Base-by-base conservation (phyloP, 1,284 basidiomycete genomes). In the Pascua guehoae region DNA sequence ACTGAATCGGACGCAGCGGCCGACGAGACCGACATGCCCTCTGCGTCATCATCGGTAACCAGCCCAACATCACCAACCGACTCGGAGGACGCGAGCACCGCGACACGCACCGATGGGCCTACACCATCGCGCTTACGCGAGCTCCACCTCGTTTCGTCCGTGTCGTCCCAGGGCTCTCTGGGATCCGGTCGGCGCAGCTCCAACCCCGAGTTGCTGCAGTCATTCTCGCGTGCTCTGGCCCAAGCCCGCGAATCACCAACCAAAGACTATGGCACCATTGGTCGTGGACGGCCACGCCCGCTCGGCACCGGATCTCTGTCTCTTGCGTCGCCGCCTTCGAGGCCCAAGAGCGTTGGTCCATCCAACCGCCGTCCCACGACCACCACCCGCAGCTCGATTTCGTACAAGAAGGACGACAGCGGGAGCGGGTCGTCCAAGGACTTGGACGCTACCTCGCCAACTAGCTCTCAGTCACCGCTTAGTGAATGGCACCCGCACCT, bases 331-430 rank as follows among this genome's bases (percentile, higher is more conserved):
- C 24, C 24, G 24, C 24, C 24, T 32, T 32, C 24, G 24, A 32
- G 7, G 7, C 24, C 24, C 24, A 32, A 32, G 24, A 32, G 24
- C 24, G 24, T 32, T 32, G 24, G 24, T 32, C 24, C 24, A 32
- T 32, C 24, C 24, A 32, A 32, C 14, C 49, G 50, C 12, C 44
- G 54, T 5, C 47, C 51, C 4, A 51, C 52, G 2, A 12, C 50
- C 54, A 54, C 62, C 2, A 54, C 65, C 3, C 58, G 66, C 39
- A 72, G 72, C 54, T 71, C 69, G 0, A 74, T 75, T 52, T 71
- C 70, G 17, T 75, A 75, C 56, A 69, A 65, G 56, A 72, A 66
- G 54, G 70, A 73, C 17, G 64, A 63, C 47, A 64, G 61, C 17
- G 51, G 57, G 1, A 59, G 61, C 40, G 48, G 47, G 11, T 61